Evolutionary conservation across 2,329 filamentous ascomycete genomes (phyloP), one percentile per base, ranked within the genome.

Genomic region (Colletotrichum musae): DNA sequence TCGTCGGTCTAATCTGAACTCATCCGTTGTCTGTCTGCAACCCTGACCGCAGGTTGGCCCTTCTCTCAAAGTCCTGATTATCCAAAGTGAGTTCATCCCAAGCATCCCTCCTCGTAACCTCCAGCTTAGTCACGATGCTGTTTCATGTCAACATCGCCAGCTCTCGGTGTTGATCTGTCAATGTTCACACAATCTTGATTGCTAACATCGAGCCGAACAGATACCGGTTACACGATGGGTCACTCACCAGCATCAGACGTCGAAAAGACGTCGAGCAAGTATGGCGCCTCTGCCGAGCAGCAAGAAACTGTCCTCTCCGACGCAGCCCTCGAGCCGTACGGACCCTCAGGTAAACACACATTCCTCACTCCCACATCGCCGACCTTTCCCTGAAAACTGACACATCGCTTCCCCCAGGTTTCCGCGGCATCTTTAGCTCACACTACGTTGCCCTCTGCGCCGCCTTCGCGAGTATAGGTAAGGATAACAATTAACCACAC

Each of bases 371-470:
- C 12, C 12, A 43, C 21, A 4, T 24, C 21, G 21, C 12, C 41
- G 16, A 16, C 45, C 18, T 18, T 7, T 15, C 45, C 9, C 45
- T 2, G 6, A 3, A 18, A 47, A 6, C 10, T 47, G 16, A 6
- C 45, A 18, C 7, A 32, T 26, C 48, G 21, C 6, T 10, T 3
- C 2, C 16, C 12, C 3, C 28, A 77, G 78, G 78, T 7, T 77
- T 80, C 69, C 71, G 72, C 4, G 78, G 78, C 3, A 77, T 80
- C 50, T 74, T 77, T 39, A 64, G 71, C 6, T 78, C 75, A 26
- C 77, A 72, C 32, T 80, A 79, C 61, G 79, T 80, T 13, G 73
- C 75, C 24, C 56, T 77, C 5, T 75, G 73, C 21, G 75, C 73
- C 5, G 73, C 71, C 68, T 77, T 77, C 56, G 61, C 74, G 21